Base-by-base conservation (phyloP, 169 alveolate species). In the Nephromyces sp. region DNA sequence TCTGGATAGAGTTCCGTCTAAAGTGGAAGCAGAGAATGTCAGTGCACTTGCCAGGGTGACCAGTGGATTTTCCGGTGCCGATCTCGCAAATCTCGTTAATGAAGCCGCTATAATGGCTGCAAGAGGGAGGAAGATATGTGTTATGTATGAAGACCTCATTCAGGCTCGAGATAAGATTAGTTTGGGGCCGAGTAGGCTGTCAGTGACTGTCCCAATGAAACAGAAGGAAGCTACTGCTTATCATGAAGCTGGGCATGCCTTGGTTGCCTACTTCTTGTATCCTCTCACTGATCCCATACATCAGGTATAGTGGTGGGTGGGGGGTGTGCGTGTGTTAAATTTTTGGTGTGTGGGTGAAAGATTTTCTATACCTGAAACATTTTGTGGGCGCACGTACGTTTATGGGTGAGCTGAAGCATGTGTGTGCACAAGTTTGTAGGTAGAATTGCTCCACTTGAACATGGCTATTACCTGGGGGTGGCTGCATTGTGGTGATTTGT, bases 301-400 rank as follows among this genome's bases (percentile, higher is more conserved):
- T 78, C 93, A 93, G 84, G 97, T 95, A 94, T 98, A n/a, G 92
- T 94, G 32, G 88, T 94, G 35, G 92, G 96, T 21, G 87, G 97
- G 69, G 97, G 97, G 2, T 87, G 89, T 24, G 92, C 96, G 4
- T 84, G 92, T 43, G 98, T 98, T 28, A 87, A 91, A 69, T 88
- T 89, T 52, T 88, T 79, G 68, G 88, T 78, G 80, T n/a, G n/a
- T n/a, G n/a, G n/a, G n/a, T n/a, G n/a, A n/a, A n/a, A n/a, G n/a
- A n/a, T n/a, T n/a, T n/a, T n/a, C n/a, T n/a, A n/a, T n/a, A n/a
- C n/a, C n/a, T n/a, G n/a, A n/a, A n/a, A n/a, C n/a, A n/a, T n/a
- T n/a, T n/a, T n/a, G n/a, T n/a, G n/a, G n/a, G n/a, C n/a, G n/a
- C n/a, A n/a, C n/a, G n/a, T n/a, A n/a, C n/a, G n/a, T n/a, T n/a